Percentiles rank a stretch among this genome's conserved stretches.
These are phyloP conservation scores for Leishmania lainsoni DNA, from an alignment of 208 protist genomes.

Conservation along the genomic window DNA sequence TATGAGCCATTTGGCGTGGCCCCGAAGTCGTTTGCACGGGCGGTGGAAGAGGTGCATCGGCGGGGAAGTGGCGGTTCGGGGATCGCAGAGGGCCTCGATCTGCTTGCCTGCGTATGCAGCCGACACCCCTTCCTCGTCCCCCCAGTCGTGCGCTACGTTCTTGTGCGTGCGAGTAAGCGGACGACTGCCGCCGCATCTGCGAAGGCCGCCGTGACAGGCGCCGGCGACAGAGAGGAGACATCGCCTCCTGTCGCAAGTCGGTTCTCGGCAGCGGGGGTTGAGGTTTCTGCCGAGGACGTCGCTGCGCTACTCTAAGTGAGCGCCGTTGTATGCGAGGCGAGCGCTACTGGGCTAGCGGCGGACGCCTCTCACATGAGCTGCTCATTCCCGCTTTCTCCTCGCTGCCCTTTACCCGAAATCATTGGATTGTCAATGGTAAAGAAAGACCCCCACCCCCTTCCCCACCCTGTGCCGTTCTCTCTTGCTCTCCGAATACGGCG, in stretches of 20 bases:
- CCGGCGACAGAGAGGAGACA: neutral
- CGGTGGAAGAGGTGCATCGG: neutral
- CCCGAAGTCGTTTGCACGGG: conserved; percentile 24
- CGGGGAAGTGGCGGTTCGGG: neutral
- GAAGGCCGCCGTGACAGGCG: neutral
- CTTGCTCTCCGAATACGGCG: neutral
- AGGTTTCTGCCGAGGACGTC: conserved; percentile 29
- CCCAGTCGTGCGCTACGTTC: conserved; percentile 12
- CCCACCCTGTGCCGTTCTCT: neutral
- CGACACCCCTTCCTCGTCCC: conserved; percentile 23
- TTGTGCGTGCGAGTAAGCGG: neutral
- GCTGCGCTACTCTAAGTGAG: conserved; percentile 18
- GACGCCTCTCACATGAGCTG: neutral
- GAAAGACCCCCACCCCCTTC: neutral
- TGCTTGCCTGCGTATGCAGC: conserved; percentile 8
- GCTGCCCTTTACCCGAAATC: neutral
- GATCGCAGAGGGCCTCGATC: neutral
- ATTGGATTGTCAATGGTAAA: neutral
- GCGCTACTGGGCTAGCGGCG: neutral
- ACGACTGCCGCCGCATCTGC: neutral
- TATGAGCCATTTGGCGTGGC: conserved; percentile 50
- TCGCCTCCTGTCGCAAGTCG: neutral
- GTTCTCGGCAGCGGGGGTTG: neutral
- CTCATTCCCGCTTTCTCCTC: neutral
- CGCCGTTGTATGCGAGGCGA: neutral